Base-by-base conservation (phyloP, 441 rosid species). In the Brassica balearica region DNA sequence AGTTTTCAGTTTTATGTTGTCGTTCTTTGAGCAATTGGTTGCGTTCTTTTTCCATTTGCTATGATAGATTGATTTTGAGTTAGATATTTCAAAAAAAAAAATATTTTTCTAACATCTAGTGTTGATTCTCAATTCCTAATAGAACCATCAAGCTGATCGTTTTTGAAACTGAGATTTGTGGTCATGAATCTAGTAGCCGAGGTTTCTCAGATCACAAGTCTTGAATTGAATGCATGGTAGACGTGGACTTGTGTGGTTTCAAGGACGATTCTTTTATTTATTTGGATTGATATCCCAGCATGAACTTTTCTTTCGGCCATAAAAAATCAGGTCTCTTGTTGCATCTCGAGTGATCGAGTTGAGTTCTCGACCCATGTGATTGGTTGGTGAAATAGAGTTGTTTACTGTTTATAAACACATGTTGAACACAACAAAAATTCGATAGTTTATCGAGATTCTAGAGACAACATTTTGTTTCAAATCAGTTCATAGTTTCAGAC, bases 151-250 rank as follows among this genome's bases (percentile, higher is more conserved):
- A 60, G 25, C 29, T 36, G 69, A 10, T 38, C 9, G 8, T 66
- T 32, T 32, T 46, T 29, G 64, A 78, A 56, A 43, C 19, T 58
- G 2, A 17, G 71, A 38, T 56, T 25, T 65, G 60, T 8, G 27
- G 46, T 56, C 38, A 77, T 11, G 36, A 38, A 25, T 41, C 62
- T 3, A 53, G 3, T 34, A 14, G 6, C 8, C 1, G n/a, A 22
- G 41, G 29, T 17, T 56, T 67, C 20, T 58, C 6, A 25, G 5
- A 61, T 1, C 15, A 46, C 55, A 46, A 46, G 19, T 19, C 19
- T 19, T 19, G 19, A 19, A 19, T 19, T 19, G 19, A 19, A 19
- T 19, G 19, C 19, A 19, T 19, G 19, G 19, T 19, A 19, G 19
- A 19, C 19, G 19, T 19, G 19, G 19, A 19, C 27, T 25, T 34